A percentile compares a stretch with the other conserved stretches of the same genome.
These are phyloP conservation scores for Metschnikowia santaceciliae DNA, from an alignment of 805 yeast genomes.

Conservation along the genomic window DNA sequence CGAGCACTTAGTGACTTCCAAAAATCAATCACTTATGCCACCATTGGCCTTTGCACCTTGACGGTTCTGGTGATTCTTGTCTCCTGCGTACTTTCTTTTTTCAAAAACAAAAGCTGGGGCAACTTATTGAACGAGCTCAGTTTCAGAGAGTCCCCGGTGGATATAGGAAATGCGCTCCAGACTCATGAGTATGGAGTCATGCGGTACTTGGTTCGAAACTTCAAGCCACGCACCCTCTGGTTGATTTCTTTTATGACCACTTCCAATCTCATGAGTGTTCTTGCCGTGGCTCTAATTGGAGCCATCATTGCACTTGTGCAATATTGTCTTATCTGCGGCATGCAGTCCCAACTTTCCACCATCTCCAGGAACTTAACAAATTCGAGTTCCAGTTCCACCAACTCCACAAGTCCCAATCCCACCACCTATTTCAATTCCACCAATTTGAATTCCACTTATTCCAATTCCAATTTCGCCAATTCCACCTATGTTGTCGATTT, in stretches of 20 bases:
- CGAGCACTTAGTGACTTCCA: neutral
- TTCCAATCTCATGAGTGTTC: conserved; percentile 4
- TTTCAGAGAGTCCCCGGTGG: conserved; percentile 4
- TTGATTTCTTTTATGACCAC: conserved; percentile 5
- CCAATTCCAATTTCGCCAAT: neutral
- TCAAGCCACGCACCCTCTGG: conserved; percentile 10
- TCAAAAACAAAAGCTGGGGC: neutral
- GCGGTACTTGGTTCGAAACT: conserved; percentile 1
- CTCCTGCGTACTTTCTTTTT: conserved; percentile 4
- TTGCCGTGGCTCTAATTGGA: neutral
- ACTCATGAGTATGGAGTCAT: conserved; percentile 9
- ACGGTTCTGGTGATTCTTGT: conserved; percentile 3
- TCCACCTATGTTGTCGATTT: neutral
- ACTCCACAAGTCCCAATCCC: neutral
- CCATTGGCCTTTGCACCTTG: conserved; percentile 6
- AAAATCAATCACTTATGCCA: neutral
- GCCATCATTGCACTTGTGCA: neutral
- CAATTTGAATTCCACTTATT: neutral
- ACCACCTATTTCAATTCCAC: neutral
- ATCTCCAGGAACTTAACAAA: neutral
- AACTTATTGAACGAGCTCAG: conserved; percentile 1
- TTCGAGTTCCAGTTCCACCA: neutral
- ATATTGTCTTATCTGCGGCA: neutral
- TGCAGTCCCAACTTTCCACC: neutral
- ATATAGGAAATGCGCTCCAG: conserved; percentile 9